phyloP scores from a whole-genome alignment of 139 green algal species.

The Chlamydomonas sphaeroides region DNA sequence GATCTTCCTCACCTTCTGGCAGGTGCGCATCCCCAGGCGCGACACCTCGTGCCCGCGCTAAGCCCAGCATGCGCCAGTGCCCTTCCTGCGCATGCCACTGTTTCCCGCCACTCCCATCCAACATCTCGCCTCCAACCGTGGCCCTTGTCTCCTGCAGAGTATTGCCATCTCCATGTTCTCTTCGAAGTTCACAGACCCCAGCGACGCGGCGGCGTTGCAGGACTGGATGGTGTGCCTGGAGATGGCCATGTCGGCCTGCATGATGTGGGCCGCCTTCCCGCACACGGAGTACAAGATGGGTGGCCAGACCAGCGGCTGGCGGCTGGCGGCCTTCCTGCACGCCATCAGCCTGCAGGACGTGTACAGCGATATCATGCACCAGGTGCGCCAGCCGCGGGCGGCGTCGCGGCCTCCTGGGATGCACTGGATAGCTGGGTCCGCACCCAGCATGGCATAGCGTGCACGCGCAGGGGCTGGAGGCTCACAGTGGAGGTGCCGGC shows the following conservation, averaged over 20 bases:
- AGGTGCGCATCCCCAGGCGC: no score
- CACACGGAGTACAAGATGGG: slow-evolving; percentile 79
- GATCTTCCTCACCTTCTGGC: slow-evolving; percentile 98
- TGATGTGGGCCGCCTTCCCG: slow-evolving; percentile 92
- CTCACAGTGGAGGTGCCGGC: no score
- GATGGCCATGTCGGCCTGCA: slow-evolving; percentile 88
- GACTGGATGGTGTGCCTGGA: slow-evolving; percentile 96
- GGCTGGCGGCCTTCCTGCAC: slow-evolving; percentile 73
- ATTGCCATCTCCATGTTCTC: slow-evolving; percentile 73
- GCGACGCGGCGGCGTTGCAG: slow-evolving; percentile 85
- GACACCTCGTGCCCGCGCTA: no score
- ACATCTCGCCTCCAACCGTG: no score
- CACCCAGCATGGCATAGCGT: no score
- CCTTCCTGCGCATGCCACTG: no score
- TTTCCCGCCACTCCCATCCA: background rate
- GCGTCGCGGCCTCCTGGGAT: no score
- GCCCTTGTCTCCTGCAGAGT: slow-evolving; percentile 70
- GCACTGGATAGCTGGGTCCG: no score
- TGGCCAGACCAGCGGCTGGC: slow-evolving; percentile 47
- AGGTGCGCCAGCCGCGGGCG: no score
- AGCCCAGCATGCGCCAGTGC: no score
- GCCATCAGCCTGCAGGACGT: slow-evolving; percentile 91
- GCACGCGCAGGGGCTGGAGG: no score
- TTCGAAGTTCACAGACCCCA: slow-evolving; percentile 63
- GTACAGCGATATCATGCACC: slow-evolving; percentile 88